Base-by-base conservation (phyloP, 805 yeast species). In the Suhomyces pyralidae region DNA sequence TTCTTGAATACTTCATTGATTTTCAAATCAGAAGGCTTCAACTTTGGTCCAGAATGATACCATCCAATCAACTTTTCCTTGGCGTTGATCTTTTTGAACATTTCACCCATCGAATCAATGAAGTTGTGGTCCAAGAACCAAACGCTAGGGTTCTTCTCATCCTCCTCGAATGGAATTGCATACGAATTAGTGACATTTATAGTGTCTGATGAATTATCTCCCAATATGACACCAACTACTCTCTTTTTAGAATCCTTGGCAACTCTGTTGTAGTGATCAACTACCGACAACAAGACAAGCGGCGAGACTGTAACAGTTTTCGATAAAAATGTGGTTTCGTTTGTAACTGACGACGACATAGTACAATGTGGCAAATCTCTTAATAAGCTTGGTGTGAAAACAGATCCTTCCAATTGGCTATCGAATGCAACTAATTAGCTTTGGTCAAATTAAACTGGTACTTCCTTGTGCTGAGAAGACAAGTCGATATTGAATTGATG, bases 111-210 rank as follows among this genome's bases (percentile, higher is more conserved):
- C 51, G 88, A 83, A 66, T 93, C 98, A 54, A 94, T 90, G 69
- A 86, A 94, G 68, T 94, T 93, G 74, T 94, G 99, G 68, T 94
- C 99, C 62, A 94, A 76, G 66, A 94, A 94, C 98, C 98, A 94
- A 45, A 96, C 97, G 19, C 84, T 85, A 2, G 96, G 82, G 68
- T 90, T 88, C 69, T 83, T 87, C 45, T 88, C 96, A 66, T 94
- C 99, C 68, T 94, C 99, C 72, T 94, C 99, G 66, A 94, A 94
- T 0, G 99, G 99, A 48, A 94, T 88, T 7, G 98, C 99, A 76
- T 90, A 94, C 24, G 96, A 87, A 73, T 94, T 94, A 50, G 97
- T 84, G 19, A 92, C 93, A 49, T 85, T 83, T 47, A 92, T 83
- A 1, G 73, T 70, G 49, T 76, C 76, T 9, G 77, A 66, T 14